These are phyloP conservation scores for Cladorrhinum sp. DNA, from an alignment of 2,329 filamentous ascomycete species.

Conservation along the genomic window DNA sequence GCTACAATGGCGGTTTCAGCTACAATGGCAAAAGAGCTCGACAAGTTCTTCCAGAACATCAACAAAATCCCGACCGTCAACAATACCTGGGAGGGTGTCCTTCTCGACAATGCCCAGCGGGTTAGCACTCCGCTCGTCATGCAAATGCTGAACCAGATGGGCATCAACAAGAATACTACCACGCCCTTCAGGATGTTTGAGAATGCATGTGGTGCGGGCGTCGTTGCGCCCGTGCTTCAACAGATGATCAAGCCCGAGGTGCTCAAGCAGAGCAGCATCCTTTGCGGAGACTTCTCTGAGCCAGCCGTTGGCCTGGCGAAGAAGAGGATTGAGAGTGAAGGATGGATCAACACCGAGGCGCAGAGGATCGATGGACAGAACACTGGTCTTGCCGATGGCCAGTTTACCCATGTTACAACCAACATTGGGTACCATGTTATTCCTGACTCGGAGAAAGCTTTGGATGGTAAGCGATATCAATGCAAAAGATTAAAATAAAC, in stretches of 20 bases:
- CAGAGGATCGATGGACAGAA: constrained; percentile 43
- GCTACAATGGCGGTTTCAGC: background rate
- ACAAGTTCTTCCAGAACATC: constrained; percentile 18
- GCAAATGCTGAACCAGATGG: constrained; percentile 33
- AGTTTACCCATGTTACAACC: constrained; percentile 29
- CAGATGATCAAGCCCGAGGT: constrained; percentile 36
- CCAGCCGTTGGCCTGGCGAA: constrained; percentile 41
- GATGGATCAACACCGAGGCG: constrained; percentile 46
- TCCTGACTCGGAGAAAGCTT: constrained; percentile 28
- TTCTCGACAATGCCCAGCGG: constrained; percentile 18
- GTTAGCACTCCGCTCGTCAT: constrained; percentile 27
- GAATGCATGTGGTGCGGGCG: constrained; percentile 51
- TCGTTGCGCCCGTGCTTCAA: constrained; percentile 46
- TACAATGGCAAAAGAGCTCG: constrained; percentile 7
- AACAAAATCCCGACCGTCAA: constrained; percentile 1
- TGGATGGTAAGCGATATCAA: constrained; percentile 23
- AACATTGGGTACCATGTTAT: constrained; percentile 31
- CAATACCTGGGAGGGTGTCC: constrained; percentile 5
- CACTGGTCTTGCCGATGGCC: constrained; percentile 21
- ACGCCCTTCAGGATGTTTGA: constrained; percentile 45
- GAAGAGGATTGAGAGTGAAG: constrained; percentile 38
- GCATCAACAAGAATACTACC: constrained; percentile 25
- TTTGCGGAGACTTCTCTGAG: constrained; percentile 48
- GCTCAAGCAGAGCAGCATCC: constrained; percentile 42
- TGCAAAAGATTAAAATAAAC: background rate